Conservation (phyloP, 495 filamentous ascomycete species). For the Lophiostoma macrostomum region DNA sequence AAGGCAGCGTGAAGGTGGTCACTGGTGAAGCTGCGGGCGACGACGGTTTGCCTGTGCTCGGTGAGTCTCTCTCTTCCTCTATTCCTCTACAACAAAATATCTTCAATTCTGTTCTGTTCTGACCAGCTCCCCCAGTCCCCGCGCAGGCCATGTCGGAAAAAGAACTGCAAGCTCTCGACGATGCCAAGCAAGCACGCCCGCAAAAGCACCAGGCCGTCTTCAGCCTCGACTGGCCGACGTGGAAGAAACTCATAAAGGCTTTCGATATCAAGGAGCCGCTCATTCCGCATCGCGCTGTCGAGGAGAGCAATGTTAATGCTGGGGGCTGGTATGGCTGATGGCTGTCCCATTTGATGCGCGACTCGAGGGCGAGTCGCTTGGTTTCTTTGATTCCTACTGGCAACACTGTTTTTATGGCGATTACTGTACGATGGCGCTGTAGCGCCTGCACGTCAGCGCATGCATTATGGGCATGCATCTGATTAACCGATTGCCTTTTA, state of each 20-base stretch:
- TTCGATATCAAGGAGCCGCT: conserved; percentile 74
- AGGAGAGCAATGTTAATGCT: conserved; percentile 53
- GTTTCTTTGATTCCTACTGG: no score
- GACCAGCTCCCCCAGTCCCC: conserved; percentile 37
- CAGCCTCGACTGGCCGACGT: conserved; percentile 76
- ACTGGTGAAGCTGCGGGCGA: no score
- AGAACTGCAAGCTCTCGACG: no score
- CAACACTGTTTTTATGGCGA: no score
- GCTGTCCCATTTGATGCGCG: no score
- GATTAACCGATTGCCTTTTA: no score
- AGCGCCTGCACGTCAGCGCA: no score
- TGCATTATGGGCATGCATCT: no score
- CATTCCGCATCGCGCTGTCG: conserved; percentile 76
- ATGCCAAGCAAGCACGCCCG: conserved; percentile 44
- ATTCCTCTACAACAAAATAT: no score
- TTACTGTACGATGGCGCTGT: no score
- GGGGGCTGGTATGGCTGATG: conserved; percentile 79
- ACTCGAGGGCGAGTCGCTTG: no score
- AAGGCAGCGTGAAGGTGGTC: conserved; percentile 68
- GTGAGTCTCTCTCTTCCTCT: conserved; percentile 55
- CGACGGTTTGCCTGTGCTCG: conserved; percentile 65
- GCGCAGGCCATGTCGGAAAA: no score
- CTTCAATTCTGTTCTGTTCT: neutral
- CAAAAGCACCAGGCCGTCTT: conserved; percentile 72
- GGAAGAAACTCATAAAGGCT: conserved; percentile 68